Base-by-base conservation (phyloP, 345 rosid species). In the Aquilaria malaccensis region DNA sequence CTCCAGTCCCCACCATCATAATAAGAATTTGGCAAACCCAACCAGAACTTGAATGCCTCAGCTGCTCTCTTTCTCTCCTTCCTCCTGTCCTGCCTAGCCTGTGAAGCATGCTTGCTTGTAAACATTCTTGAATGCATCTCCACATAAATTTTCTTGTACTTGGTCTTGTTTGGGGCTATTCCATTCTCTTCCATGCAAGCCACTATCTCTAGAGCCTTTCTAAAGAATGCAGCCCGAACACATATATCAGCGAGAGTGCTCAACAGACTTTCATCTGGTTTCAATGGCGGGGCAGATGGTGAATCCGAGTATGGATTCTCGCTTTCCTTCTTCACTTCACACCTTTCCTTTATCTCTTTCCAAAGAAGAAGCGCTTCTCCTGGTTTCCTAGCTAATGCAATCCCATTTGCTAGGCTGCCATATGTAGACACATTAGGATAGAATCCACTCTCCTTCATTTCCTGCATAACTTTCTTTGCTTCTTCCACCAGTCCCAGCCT, bases 61-160 rank as follows among this genome's bases (percentile, higher is more conserved):
- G 97, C 92, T 0, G 96, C 97, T 68, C 92, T 81, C 87, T 83
- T 93, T 83, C 91, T 74, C 56, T 93, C 94, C 0, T 55, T 69
- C 71, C 97, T 76, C 72, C 96, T 72, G 5, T 86, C 96, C 56
- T 72, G 76, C 73, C 92, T 81, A 0, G 94, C 96, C 65, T 84
- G 91, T 33, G 98, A 89, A 57, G 98, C 98, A 63, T 93, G 97
- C 69, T 93, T 93, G 67, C 97, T 89, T 1, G 92, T 89, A 59
- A 93, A 93, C 96, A 93, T 85, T 79, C 92, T 85, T 1, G 97
- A 93, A 37, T 87, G 97, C 98, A 93, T 87, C 79, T 89, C 97
- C 60, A 89, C 90, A 56, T 89, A 93, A 4, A 89, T 93, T 63
- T 78, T 84, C 73, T 85, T 85, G 63, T 81, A 93, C 81, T 93